A percentile compares a stretch with the other conserved stretches of the same genome.
phyloP scores from a whole-genome alignment of 2,329 filamentous ascomycete genomes.

The Colletotrichum navitas region DNA sequence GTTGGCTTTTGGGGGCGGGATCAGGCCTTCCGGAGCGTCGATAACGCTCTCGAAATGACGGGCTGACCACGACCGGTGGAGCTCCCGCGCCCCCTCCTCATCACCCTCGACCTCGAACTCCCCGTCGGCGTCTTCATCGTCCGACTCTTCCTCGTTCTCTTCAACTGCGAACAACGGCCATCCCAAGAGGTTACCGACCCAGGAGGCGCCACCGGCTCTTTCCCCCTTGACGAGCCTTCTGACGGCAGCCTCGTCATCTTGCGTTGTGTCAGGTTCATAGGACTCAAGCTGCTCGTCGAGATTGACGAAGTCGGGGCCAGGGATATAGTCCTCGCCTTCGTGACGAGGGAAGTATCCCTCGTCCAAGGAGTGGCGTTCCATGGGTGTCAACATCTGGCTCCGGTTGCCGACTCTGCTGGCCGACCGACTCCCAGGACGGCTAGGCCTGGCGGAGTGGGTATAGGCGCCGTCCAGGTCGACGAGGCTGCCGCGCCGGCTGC shows the following conservation, averaged over 20 bases:
- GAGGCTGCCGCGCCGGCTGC: slow-evolving; percentile 62
- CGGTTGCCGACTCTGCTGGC: slow-evolving; percentile 61
- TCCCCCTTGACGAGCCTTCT: slow-evolving; percentile 68
- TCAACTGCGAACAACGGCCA: slow-evolving; percentile 74
- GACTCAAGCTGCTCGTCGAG: slow-evolving; percentile 71
- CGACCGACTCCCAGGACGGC: slow-evolving; percentile 58
- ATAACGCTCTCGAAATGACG: slow-evolving; percentile 58
- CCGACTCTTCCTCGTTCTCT: slow-evolving; percentile 67
- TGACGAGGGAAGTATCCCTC: slow-evolving; percentile 59
- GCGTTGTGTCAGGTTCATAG: slow-evolving; percentile 62
- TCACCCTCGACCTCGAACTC: slow-evolving; percentile 48
- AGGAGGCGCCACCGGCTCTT: slow-evolving; percentile 65
- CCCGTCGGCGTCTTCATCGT: slow-evolving; percentile 56
- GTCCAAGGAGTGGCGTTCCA: slow-evolving; percentile 52
- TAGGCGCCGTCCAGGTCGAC: slow-evolving; percentile 54
- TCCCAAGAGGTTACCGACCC: slow-evolving; percentile 69
- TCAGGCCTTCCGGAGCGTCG: slow-evolving; percentile 57
- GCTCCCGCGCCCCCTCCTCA: slow-evolving; percentile 46
- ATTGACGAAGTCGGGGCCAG: slow-evolving; percentile 73
- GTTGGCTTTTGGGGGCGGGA: slow-evolving; percentile 64
- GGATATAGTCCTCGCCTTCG: slow-evolving; percentile 52
- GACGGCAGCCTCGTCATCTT: slow-evolving; percentile 71
- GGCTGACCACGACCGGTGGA: slow-evolving; percentile 50
- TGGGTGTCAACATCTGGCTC: slow-evolving; percentile 60
- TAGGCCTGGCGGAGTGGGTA: slow-evolving; percentile 40